Percentiles rank a stretch among this genome's conserved stretches.
These are phyloP conservation scores for Cryphonectria carpinicola DNA, from an alignment of 2,329 filamentous ascomycete species.

Conservation along the genomic window DNA sequence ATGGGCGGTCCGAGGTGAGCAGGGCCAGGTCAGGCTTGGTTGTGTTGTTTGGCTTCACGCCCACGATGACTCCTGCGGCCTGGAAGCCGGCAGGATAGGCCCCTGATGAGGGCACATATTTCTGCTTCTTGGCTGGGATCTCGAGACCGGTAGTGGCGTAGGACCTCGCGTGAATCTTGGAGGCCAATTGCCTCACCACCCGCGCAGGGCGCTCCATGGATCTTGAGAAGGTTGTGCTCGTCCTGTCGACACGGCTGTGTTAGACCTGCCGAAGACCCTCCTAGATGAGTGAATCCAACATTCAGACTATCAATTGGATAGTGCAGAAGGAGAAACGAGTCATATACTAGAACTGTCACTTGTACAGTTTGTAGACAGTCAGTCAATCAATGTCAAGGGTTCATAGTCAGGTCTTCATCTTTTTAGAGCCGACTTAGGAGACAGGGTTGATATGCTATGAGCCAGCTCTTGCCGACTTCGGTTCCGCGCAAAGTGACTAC, in stretches of 20 bases:
- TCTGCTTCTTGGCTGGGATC: conserved; percentile 80
- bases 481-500: background rate
- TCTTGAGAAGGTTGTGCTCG: background rate
- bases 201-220: conserved; percentile 28
- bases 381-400: background rate
- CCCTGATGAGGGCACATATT: conserved; percentile 84
- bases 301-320: background rate
- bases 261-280: background rate
- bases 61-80: conserved; percentile 85
- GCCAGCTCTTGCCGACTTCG: conserved; percentile 12
- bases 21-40: conserved; percentile 89
- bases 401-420: background rate
- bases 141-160: conserved; percentile 26
- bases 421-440: conserved; percentile 17
- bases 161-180: conserved; percentile 34
- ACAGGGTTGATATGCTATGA: conserved; percentile 7
- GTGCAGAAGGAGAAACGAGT: background rate
- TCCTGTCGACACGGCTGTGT: conserved; percentile 3
- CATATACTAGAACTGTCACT: background rate
- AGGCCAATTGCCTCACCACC: conserved; percentile 30
- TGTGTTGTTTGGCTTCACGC: conserved; percentile 92
- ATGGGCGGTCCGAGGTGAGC: conserved; percentile 83
- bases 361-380: background rate
- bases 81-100: conserved; percentile 90
- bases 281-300: background rate